Conservation (phyloP, 148 eudicot species). For the Agrostemma githago region DNA sequence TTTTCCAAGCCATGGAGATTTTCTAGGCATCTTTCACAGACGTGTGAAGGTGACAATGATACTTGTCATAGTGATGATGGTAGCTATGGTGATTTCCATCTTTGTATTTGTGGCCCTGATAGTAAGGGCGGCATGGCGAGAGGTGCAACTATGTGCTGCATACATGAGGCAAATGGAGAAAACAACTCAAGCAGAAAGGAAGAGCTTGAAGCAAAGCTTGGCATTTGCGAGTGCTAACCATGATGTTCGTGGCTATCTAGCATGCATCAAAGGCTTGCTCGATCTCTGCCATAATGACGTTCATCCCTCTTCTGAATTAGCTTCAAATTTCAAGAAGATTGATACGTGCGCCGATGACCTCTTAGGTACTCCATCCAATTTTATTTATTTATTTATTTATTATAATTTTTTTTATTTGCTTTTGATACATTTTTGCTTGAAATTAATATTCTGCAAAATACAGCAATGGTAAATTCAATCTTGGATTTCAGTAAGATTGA, state of each 20-base stretch:
- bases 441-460: no score
- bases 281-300: conserved; percentile 29
- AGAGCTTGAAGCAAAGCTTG: conserved; percentile 51
- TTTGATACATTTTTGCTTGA: no score
- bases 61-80: conserved; percentile 33
- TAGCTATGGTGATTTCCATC: conserved; percentile 23
- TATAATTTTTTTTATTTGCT: no score
- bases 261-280: conserved; percentile 53
- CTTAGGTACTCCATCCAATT: background rate
- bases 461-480: conserved; percentile 66
- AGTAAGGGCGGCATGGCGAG: conserved; percentile 35
- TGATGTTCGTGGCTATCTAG: conserved; percentile 58
- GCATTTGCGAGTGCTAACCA: conserved; percentile 74
- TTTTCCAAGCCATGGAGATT: conserved; percentile 24
- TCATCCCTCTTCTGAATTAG: conserved; percentile 42
- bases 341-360: conserved; percentile 46
- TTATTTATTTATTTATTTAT: no score
- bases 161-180: conserved; percentile 70
- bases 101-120: conserved; percentile 28
- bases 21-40: conserved; percentile 20
- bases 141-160: conserved; percentile 43
- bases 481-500: conserved; percentile 73
- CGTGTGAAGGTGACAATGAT: conserved; percentile 23
- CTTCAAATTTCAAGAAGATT: conserved; percentile 39
- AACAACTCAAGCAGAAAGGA: conserved; percentile 67